Base-by-base conservation (phyloP, 2,329 filamentous ascomycete species). In the Colletotrichum abscissum region DNA sequence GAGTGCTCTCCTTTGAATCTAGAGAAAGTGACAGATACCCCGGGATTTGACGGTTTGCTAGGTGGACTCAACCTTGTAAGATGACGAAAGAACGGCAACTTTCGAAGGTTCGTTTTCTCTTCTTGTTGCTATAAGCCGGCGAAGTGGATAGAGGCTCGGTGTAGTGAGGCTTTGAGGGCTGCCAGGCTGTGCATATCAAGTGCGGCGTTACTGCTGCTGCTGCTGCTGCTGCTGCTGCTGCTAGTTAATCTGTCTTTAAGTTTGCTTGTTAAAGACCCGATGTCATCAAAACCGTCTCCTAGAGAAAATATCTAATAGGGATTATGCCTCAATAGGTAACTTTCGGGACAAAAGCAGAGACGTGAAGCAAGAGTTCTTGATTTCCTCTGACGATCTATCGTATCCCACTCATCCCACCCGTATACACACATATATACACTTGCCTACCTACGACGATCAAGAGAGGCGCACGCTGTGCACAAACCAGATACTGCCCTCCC, bases 101-200 rank as follows among this genome's bases (percentile, higher is more conserved):
- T 49, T 49, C 8, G 7, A 49, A 3, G 0, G 1, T 49, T 49
- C 8, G 16, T 8, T 49, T 5, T 49, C 42, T n/a, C 16, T 4
- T n/a, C 7, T 8, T n/a, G 1, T 49, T 0, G 1, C 19, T n/a
- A 8, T 1, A 49, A n/a, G 42, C 42, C 8, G 1, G 19, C 1
- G 2, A 0, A 7, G 14, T 49, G 16, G 6, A 49, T 3, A 7
- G 42, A 49, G 42, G 42, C 16, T 1, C 30, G 16, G 42, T n/a
- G 1, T 46, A 28, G 28, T 28, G 28, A 28, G 28, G 28, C 28
- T 28, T 28, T 28, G 28, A 28, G 7, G 28, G 28, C 28, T 30
- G 28, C 28, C 28, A 1, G 8, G 28, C 28, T 30, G 28, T 30
- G 28, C 8, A 9, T 30, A 30, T 30, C 28, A 28, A 28, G 28